phyloP scores from a whole-genome alignment of 1,284 basidiomycete genomes.

The Fomitopsis betulina region DNA sequence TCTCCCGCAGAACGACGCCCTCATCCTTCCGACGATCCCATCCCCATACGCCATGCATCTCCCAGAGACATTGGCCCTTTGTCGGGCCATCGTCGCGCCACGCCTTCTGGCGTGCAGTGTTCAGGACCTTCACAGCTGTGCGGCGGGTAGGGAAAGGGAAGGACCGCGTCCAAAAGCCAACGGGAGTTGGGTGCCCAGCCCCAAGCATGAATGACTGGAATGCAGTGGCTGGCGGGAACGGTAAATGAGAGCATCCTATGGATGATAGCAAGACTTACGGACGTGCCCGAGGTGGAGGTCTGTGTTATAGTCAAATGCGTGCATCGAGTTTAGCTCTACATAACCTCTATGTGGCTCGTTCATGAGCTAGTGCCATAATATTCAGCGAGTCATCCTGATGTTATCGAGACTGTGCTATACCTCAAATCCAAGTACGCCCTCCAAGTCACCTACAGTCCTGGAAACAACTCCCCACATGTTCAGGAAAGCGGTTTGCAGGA shows the following conservation, averaged over 20 bases:
- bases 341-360: conserved; percentile 97
- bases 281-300: conserved; percentile 86
- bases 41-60: conserved; percentile 91
- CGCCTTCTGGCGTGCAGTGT: conserved; percentile 51
- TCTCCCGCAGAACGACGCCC: conserved; percentile 78
- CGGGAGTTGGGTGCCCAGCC: conserved; percentile 69
- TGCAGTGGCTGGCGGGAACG: conserved; percentile 54
- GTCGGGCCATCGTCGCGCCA: conserved; percentile 75
- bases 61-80: conserved; percentile 77
- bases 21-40: conserved; percentile 73
- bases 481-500: conserved; percentile 81
- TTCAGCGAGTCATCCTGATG: neutral
- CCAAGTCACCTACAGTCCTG: conserved; percentile 65
- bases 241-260: neutral
- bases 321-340: conserved; percentile 77
- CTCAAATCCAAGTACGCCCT: conserved; percentile 88
- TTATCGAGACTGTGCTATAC: conserved; percentile 23
- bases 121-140: conserved; percentile 54
- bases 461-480: conserved; percentile 74
- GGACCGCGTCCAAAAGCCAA: conserved; percentile 74
- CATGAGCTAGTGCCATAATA: conserved; percentile 56
- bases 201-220: conserved; percentile 85
- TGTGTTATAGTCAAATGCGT: conserved; percentile 90
- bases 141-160: conserved; percentile 81
- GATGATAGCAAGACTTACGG: conserved; percentile 46